Evolutionary conservation across 441 rosid species (phyloP).

Genomic region (Sinapis alba): DNA sequence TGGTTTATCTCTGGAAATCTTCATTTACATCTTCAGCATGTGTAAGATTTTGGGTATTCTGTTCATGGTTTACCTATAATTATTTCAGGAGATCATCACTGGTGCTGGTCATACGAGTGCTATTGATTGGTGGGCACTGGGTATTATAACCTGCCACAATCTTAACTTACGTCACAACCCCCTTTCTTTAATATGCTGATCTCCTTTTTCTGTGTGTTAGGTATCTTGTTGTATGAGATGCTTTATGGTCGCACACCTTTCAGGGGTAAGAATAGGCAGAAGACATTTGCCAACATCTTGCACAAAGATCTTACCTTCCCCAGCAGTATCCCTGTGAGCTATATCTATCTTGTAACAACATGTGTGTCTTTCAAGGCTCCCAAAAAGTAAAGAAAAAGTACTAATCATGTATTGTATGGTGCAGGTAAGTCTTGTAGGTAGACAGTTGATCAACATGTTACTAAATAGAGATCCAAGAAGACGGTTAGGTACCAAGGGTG

Average conservation of each 20-base stretch:
- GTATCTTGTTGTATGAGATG: constrained; percentile 95
- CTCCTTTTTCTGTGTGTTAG: constrained; percentile 36
- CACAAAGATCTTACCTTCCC: constrained; percentile 97
- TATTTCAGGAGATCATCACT: constrained; percentile 86
- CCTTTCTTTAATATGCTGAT: neutral
- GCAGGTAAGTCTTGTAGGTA: constrained; percentile 86
- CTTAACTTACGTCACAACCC: neutral
- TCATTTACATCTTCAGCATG: neutral
- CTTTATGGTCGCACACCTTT: constrained; percentile 96
- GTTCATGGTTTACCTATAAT: constrained; percentile 25
- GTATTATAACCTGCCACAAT: constrained; percentile 47
- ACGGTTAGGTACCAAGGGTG: constrained; percentile 80
- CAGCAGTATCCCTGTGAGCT: constrained; percentile 85
- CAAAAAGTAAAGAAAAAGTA: neutral
- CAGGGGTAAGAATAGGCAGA: constrained; percentile 97
- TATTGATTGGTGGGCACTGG: constrained; percentile 97
- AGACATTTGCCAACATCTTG: constrained; percentile 93
- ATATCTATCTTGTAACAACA: constrained; percentile 17
- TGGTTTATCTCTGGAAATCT: neutral
- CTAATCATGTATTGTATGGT: constrained; percentile 20
- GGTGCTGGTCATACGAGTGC: constrained; percentile 90
- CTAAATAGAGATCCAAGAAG: constrained; percentile 69
- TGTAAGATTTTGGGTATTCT: constrained; percentile 1
- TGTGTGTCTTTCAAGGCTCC: neutral
- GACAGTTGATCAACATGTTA: constrained; percentile 79